These are phyloP conservation scores for Oryza meridionalis DNA, from an alignment of 176 grass and related monocot species.

Conservation along the genomic window DNA sequence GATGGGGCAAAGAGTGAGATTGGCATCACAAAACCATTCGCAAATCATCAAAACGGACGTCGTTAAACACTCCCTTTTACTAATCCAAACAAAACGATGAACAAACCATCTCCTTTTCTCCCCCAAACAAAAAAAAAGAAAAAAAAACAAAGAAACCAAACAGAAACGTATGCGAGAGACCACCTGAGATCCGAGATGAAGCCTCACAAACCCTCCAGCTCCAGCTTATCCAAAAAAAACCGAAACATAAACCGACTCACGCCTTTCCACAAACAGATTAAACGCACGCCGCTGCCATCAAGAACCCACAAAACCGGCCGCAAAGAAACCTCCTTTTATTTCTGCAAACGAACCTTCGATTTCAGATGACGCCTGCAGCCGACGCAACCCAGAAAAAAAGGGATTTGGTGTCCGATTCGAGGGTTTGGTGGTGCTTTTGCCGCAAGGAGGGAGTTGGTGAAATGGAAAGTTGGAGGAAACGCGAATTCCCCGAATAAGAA, in stretches of 20 bases:
- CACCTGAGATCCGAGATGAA: slow-evolving; percentile 3
- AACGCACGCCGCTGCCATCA: slow-evolving; percentile 27
- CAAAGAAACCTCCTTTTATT: not conserved
- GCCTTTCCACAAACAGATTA: slow-evolving; percentile 40
- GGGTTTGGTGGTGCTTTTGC: slow-evolving; percentile 8
- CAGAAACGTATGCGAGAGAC: not conserved
- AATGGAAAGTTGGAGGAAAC: slow-evolving; percentile 6
- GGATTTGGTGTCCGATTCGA: not conserved
- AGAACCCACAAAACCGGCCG: slow-evolving; percentile 9
- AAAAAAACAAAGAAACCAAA: not conserved
- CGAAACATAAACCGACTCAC: not conserved
- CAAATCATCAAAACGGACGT: not conserved
- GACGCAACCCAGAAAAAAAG: slow-evolving; percentile 17
- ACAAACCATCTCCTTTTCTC: not conserved
- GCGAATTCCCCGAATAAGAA: slow-evolving; percentile 3
- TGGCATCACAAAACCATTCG: not conserved
- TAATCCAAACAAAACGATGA: not conserved
- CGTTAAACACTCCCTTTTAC: not conserved
- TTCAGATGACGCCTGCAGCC: slow-evolving; percentile 16
- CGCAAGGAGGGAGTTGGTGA: slow-evolving; percentile 38
- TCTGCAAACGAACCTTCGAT: slow-evolving; percentile 40
- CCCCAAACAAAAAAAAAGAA: not conserved
- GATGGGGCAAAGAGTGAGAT: not conserved
- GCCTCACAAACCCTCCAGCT: not conserved
- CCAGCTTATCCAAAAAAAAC: not conserved